phyloP scores from a whole-genome alignment of 306 rosid genomes.

The Vigna nakashimae region DNA sequence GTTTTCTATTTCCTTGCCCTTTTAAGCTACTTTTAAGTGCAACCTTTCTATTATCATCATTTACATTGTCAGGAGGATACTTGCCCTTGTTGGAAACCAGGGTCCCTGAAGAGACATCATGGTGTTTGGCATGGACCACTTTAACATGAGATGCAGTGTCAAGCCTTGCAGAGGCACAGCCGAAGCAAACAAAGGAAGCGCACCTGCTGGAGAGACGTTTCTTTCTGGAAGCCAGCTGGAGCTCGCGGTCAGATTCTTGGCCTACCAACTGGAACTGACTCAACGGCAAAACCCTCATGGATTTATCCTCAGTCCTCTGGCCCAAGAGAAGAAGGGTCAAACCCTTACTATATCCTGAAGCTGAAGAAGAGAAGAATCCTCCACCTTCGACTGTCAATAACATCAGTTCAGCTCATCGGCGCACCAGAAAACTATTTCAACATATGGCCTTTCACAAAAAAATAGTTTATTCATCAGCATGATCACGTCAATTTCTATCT shows the following conservation, averaged over 20 bases:
- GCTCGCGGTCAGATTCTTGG: slow-evolving; percentile 78
- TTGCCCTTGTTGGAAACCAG: slow-evolving; percentile 57
- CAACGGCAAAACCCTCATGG: slow-evolving; percentile 93
- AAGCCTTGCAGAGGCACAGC: slow-evolving; percentile 73
- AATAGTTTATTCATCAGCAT: slow-evolving; percentile 15
- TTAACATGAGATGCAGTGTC: slow-evolving; percentile 73
- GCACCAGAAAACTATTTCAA: slow-evolving; percentile 47
- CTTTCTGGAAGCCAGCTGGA: slow-evolving; percentile 92
- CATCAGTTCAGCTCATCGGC: slow-evolving; percentile 83
- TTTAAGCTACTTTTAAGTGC: slow-evolving; percentile 78
- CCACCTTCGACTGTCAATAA: slow-evolving; percentile 89
- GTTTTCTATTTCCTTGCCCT: slow-evolving; percentile 48
- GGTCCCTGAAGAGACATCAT: slow-evolving; percentile 60
- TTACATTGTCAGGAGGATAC: slow-evolving; percentile 46
- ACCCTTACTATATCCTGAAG: slow-evolving; percentile 86
- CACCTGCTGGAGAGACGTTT: slow-evolving; percentile 70
- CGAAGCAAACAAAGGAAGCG: slow-evolving; percentile 85
- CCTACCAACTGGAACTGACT: slow-evolving; percentile 87
- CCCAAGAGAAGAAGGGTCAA: slow-evolving; percentile 81
- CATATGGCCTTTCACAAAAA: slow-evolving; percentile 40
- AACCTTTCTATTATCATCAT: slow-evolving; percentile 51
- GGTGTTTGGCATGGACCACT: slow-evolving; percentile 78
- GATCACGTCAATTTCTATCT: slow-evolving; percentile 5
- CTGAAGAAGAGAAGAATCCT: slow-evolving; percentile 90
- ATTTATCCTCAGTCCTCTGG: slow-evolving; percentile 74